Evolutionary conservation across 2,329 filamentous ascomycete species (phyloP).

Genomic region (Dothistroma pini): DNA sequence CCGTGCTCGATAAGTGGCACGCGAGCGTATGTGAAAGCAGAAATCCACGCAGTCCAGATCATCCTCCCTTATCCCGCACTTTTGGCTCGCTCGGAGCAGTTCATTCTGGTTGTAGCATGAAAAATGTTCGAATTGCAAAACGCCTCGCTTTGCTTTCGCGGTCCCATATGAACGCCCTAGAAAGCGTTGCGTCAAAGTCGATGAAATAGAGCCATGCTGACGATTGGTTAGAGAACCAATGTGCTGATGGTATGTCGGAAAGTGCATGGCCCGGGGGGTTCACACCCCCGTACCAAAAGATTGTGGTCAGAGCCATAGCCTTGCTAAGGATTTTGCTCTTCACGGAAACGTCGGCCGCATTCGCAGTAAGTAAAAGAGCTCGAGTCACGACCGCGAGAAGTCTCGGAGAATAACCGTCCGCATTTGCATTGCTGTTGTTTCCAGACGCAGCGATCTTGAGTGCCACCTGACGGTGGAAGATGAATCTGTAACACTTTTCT

Average conservation of each 20-base stretch:
- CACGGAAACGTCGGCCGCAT: neutral
- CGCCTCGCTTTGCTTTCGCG: neutral
- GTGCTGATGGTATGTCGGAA: neutral
- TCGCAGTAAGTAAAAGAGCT: neutral
- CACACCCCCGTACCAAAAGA: neutral
- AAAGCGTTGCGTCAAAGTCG: neutral
- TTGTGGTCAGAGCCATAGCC: neutral
- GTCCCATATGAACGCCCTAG: neutral
- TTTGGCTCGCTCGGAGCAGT: neutral
- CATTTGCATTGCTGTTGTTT: neutral
- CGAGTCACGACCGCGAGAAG: neutral
- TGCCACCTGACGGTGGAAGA: neutral
- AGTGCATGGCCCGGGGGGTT: neutral
- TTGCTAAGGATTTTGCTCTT: neutral
- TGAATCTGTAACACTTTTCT: conserved; percentile 13
- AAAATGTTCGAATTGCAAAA: neutral
- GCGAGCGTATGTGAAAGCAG: neutral
- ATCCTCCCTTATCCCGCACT: neutral
- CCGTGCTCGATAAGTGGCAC: neutral
- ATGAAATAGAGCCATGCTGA: neutral
- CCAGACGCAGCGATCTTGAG: neutral
- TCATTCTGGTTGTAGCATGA: neutral
- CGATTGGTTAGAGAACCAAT: neutral
- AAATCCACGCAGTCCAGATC: neutral
- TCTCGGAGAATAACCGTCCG: neutral